Evolutionary conservation across 257 asterid genomes (phyloP).

Genomic region (Misopates orontium): DNA sequence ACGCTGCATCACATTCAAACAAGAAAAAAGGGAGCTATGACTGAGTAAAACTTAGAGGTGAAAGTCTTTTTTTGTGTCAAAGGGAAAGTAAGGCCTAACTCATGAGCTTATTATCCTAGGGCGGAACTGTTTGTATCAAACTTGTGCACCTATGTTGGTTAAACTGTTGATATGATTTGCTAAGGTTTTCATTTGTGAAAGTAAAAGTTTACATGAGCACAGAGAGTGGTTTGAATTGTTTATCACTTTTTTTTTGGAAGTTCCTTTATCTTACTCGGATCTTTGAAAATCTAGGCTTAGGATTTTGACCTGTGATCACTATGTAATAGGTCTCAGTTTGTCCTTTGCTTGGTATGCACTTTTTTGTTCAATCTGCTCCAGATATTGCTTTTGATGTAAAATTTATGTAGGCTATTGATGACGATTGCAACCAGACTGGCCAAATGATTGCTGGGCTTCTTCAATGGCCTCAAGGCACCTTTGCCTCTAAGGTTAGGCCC

Average conservation of each 20-base stretch:
- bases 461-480: slow-evolving; percentile 91
- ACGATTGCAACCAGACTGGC: slow-evolving; percentile 89
- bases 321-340: neutral
- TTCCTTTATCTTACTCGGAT: no score
- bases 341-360: neutral
- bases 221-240: no score
- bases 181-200: neutral
- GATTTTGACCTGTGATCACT: neutral
- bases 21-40: no score
- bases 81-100: no score
- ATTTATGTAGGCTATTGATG: slow-evolving; percentile 73
- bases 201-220: neutral
- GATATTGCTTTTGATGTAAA: slow-evolving; percentile 26
- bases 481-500: slow-evolving; percentile 82
- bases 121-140: no score
- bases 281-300: neutral
- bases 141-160: no score
- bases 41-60: no score
- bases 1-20: no score
- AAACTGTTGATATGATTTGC: no score
- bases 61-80: no score
- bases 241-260: no score
- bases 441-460: slow-evolving; percentile 99
- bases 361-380: neutral
- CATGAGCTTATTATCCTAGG: no score